Conservation (phyloP, 176 grass and related monocot species). For the Oryza brachyantha region DNA sequence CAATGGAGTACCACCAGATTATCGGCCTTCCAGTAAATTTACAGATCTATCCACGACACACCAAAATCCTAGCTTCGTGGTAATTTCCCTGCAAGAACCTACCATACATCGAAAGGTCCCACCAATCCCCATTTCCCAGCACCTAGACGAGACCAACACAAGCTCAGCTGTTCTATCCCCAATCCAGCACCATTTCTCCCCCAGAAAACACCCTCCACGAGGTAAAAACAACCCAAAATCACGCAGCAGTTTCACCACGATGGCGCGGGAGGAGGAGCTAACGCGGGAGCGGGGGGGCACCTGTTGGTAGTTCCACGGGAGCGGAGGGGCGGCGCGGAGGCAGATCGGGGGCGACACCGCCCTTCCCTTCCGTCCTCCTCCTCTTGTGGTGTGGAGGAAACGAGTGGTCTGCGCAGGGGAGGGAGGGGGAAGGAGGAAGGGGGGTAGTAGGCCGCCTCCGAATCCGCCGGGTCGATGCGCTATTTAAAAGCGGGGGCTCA, state of each 20-base stretch:
- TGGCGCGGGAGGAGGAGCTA: neutral
- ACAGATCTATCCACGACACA: constrained; percentile 22
- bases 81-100: neutral
- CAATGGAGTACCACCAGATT: constrained; percentile 25
- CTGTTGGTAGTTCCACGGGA: neutral
- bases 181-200: neutral
- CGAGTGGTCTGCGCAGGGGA: constrained; percentile 9
- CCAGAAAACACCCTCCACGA: neutral
- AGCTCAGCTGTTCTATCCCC: neutral
- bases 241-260: neutral
- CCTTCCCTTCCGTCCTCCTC: neutral
- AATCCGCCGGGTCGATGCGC: constrained; percentile 30
- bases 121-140: neutral
- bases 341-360: constrained; percentile 34
- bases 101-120: neutral
- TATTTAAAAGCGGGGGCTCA: constrained; percentile 39
- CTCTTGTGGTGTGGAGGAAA: neutral
- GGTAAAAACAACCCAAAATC: neutral
- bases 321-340: neutral
- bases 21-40: neutral
- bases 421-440: neutral
- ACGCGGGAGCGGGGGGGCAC: constrained; percentile 20
- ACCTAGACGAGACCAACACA: neutral
- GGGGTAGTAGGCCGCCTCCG: constrained; percentile 49
- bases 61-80: neutral